phyloP scores from a whole-genome alignment of 306 rosid species.

The Acacia acuminata region DNA sequence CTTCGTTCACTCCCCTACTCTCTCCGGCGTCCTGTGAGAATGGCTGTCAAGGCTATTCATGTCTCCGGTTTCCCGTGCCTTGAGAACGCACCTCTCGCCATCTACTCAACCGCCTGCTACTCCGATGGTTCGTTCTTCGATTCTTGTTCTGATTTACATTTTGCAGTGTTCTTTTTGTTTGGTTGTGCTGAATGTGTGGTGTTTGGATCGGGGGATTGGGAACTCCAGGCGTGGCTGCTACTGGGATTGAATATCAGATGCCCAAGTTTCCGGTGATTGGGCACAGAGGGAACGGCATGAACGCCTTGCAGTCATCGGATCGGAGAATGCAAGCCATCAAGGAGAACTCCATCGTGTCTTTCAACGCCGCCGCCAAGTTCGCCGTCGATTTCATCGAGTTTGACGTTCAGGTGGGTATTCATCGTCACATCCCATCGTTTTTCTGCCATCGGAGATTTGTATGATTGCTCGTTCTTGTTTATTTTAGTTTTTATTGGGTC shows the following conservation, averaged over 20 bases:
- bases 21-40: background rate
- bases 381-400: conserved; percentile 74
- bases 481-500: background rate
- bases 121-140: conserved; percentile 14
- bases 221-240: conserved; percentile 27
- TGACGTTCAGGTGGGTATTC: conserved; percentile 71
- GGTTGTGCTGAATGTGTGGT: background rate
- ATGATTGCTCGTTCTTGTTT: background rate
- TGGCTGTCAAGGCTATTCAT: conserved; percentile 58
- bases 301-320: conserved; percentile 64
- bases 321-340: conserved; percentile 59
- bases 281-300: conserved; percentile 85
- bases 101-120: conserved; percentile 30
- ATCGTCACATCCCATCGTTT: background rate
- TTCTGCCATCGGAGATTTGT: background rate
- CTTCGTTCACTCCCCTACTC: background rate
- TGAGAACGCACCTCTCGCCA: conserved; percentile 39
- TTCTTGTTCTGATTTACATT: background rate
- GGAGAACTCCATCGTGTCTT: conserved; percentile 73
- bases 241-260: conserved; percentile 10
- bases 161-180: background rate
- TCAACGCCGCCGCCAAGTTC: conserved; percentile 56
- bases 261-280: conserved; percentile 69
- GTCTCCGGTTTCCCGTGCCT: conserved; percentile 55
- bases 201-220: background rate